phyloP scores from a whole-genome alignment of 306 rosid genomes.

The Betula pendula region DNA sequence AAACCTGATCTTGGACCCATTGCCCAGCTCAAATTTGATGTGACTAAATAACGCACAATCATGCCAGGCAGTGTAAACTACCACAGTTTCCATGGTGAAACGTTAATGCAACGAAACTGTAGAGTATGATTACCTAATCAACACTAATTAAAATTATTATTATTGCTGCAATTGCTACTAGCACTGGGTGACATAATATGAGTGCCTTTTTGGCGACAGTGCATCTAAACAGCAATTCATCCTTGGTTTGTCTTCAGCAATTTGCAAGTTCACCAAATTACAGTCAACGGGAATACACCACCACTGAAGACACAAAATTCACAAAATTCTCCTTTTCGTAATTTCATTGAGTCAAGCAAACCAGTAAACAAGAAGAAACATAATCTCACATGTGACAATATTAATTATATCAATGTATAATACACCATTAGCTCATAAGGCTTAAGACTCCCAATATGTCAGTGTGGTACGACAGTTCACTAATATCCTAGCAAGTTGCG shows the following conservation, averaged over 20 bases:
- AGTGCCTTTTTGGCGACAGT: background rate
- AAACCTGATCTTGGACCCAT: no score
- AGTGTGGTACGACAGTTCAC: background rate
- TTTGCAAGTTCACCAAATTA: background rate
- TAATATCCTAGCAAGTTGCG: background rate
- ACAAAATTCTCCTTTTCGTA: background rate
- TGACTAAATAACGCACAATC: background rate
- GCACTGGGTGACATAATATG: background rate
- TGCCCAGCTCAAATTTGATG: no score
- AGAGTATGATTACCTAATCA: conserved; percentile 1
- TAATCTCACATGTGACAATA: background rate
- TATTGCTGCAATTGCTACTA: background rate
- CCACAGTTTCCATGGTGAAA: background rate
- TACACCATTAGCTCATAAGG: background rate
- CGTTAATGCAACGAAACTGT: background rate
- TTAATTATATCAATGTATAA: background rate
- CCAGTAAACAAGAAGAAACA: background rate
- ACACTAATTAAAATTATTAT: background rate
- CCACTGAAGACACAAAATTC: background rate
- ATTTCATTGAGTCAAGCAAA: background rate
- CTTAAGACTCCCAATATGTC: background rate
- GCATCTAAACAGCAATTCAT: background rate
- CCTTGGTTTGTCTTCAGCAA: background rate
- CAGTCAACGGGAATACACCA: background rate
- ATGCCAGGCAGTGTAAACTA: background rate